These are phyloP conservation scores for Trametes sp. DNA, from an alignment of 1,284 basidiomycete species.

Conservation along the genomic window DNA sequence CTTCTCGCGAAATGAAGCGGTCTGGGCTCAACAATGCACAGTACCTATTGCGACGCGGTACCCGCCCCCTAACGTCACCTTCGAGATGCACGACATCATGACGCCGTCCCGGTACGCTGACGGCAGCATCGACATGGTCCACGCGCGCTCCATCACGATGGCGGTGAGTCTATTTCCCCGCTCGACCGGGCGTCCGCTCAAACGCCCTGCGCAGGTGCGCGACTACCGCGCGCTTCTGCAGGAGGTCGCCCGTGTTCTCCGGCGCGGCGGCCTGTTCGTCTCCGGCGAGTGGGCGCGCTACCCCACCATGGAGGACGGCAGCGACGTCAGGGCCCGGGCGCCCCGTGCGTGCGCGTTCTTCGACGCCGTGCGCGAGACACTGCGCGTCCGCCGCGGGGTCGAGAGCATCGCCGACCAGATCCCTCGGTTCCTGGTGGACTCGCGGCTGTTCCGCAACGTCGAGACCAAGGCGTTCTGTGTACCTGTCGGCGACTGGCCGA, in stretches of 20 bases:
- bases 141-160: constrained; percentile 64
- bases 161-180: constrained; percentile 52
- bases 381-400: constrained; percentile 47
- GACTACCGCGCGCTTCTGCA: constrained; percentile 58
- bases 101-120: constrained; percentile 55
- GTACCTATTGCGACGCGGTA: constrained; percentile 73
- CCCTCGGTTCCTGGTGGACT: constrained; percentile 44
- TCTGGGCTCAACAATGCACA: constrained; percentile 38
- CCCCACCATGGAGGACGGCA: constrained; percentile 47
- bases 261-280: constrained; percentile 69
- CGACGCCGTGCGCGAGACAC: constrained; percentile 47
- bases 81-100: constrained; percentile 70
- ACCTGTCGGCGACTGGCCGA: constrained; percentile 59
- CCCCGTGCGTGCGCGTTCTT: constrained; percentile 48
- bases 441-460: constrained; percentile 50
- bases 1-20: constrained; percentile 13
- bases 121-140: constrained; percentile 65
- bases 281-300: constrained; percentile 64
- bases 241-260: constrained; percentile 66
- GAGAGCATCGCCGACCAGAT: constrained; percentile 45
- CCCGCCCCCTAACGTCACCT: constrained; percentile 64
- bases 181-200: background rate
- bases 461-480: constrained; percentile 44
- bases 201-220: constrained; percentile 47
- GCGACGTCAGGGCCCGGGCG: constrained; percentile 39